phyloP scores from a whole-genome alignment of 129 eudicot species.

The Lactuca sativa region DNA sequence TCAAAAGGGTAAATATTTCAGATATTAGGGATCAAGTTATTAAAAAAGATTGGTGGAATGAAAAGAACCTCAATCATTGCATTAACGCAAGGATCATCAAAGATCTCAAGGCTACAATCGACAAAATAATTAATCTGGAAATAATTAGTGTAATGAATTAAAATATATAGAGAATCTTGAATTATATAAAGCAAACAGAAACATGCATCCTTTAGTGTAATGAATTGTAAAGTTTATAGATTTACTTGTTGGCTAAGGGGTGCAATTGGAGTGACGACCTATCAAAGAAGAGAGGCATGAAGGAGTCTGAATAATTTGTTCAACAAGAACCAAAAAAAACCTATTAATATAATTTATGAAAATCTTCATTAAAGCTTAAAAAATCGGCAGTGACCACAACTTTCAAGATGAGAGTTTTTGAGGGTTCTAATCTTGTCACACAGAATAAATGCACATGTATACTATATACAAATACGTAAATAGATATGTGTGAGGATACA shows the following conservation, averaged over 20 bases:
- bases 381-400: slow-evolving; percentile 1
- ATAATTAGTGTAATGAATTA: no score
- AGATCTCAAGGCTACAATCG: no score
- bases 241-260: slow-evolving; percentile 97
- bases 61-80: no score
- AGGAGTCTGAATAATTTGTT: slow-evolving; percentile 17
- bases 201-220: no score
- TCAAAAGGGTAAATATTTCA: no score
- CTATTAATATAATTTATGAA: background rate
- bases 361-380: background rate
- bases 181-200: no score
- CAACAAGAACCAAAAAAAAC: slow-evolving; percentile 7
- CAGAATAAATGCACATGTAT: background rate
- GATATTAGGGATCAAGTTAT: no score
- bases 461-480: background rate
- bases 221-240: background rate
- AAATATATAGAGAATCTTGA: no score
- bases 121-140: no score
- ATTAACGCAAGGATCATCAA: no score
- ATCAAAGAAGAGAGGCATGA: slow-evolving; percentile 27
- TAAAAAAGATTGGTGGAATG: no score
- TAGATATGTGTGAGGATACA: background rate
- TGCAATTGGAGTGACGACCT: slow-evolving; percentile 99
- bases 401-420: background rate
- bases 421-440: no score